Evolutionary conservation across 1,139 yeast genomes (phyloP), one percentile per base, ranked within the genome.

Genomic region (Hemisphaericaspora xylanilytica): DNA sequence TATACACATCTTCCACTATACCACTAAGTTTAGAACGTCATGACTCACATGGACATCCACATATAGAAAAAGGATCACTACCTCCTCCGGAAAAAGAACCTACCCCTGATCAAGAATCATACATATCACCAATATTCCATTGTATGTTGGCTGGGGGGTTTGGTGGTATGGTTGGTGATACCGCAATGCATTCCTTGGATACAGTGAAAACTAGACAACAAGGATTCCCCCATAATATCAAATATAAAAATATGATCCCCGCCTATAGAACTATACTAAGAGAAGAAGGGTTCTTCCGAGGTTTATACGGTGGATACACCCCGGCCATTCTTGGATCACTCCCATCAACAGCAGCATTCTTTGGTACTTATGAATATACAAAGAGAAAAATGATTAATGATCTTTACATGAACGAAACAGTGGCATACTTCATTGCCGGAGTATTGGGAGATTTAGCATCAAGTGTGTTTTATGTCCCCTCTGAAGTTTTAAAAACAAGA

Each of bases 151-250:
- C 97, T 0, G 98, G 98, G 29, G 97, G 96, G 2, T 66, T 90
- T 36, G 98, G 98, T 7, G 98, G 98, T 2, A 81, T 87, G 44
- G 80, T 90, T 28, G 98, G 97, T 12, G 98, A 92, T 55, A 76
- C 95, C 2, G 68, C 80, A 35, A 92, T 92, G 97, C 97, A 92
- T 61, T 90, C 97, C 1, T 66, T 92, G 33, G 98, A 92, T 56
- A 92, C 98, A 0, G 96, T 94, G 29, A 92, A 92, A 60, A 92
- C 98, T 2, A 73, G 98, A 50, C 98, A 92, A 59, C 98, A 92
- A 57, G 97, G 96, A 20, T 87, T 95, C 5, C 83, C 88, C 15
- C 69, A 73, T 46, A 78, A 78, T 22, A 50, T 66, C 6, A 85
- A 85, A 59, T 90, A 92, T 61, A 73, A 68, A 47, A 77, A 74